A percentile compares a stretch with the other conserved stretches of the same genome.
Evolutionary conservation across 2,329 filamentous ascomycete species (phyloP).

Genomic region (Alternaria arborescens): DNA sequence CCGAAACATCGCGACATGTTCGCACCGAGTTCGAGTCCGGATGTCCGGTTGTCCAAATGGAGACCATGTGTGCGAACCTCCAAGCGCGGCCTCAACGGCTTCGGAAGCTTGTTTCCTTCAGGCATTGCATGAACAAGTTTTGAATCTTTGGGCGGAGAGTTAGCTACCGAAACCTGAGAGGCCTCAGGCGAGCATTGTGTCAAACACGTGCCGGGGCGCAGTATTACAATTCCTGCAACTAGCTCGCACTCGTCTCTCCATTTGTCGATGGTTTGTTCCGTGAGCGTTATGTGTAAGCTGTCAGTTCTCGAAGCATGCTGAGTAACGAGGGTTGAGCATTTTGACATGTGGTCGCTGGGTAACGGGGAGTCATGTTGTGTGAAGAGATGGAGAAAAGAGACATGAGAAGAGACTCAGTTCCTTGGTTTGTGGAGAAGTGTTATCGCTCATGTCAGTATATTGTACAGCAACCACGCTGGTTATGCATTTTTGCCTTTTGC

Average conservation of each 20-base stretch:
- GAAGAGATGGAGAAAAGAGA: neutral
- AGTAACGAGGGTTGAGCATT: neutral
- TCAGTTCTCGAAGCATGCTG: neutral
- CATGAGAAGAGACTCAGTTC: slow-evolving; percentile 4
- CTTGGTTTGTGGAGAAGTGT: slow-evolving; percentile 15
- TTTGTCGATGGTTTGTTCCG: neutral
- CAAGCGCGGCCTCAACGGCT: neutral
- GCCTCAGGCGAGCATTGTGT: slow-evolving; percentile 18
- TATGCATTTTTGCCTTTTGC: slow-evolving; percentile 25
- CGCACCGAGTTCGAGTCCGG: neutral
- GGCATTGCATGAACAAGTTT: slow-evolving; percentile 12
- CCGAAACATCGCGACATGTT: slow-evolving; percentile 6
- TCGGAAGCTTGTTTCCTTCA: slow-evolving; percentile 7
- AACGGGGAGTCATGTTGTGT: neutral
- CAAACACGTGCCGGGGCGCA: slow-evolving; percentile 8
- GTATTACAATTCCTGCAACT: slow-evolving; percentile 14
- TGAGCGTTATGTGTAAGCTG: neutral
- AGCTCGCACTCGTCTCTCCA: slow-evolving; percentile 1
- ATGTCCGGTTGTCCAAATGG: slow-evolving; percentile 12
- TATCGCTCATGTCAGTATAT: slow-evolving; percentile 30
- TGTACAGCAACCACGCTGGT: slow-evolving; percentile 43
- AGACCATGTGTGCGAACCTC: slow-evolving; percentile 6
- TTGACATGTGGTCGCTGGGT: neutral
- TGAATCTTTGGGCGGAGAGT: neutral
- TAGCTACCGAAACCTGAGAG: slow-evolving; percentile 8